Evolutionary conservation across 2,329 filamentous ascomycete species (phyloP).

Genomic region (Paraphoma sp.): DNA sequence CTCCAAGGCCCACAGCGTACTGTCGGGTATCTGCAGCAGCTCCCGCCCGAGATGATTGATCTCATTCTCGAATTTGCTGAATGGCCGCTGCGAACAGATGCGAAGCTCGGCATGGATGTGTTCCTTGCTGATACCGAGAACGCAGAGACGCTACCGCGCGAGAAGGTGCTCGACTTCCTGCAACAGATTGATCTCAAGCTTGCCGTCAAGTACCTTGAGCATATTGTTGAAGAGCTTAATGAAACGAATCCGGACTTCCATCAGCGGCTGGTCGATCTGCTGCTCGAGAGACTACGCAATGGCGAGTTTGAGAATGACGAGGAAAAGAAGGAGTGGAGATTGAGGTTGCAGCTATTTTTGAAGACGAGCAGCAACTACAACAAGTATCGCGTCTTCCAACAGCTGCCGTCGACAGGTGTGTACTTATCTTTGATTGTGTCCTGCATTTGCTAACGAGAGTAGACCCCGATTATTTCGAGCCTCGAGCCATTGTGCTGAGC

Average conservation of each 20-base stretch:
- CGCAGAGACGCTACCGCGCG: slow-evolving; percentile 84
- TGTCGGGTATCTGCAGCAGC: slow-evolving; percentile 85
- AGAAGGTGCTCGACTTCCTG: slow-evolving; percentile 77
- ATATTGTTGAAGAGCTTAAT: slow-evolving; percentile 85
- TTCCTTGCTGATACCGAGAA: slow-evolving; percentile 95
- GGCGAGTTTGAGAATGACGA: slow-evolving; percentile 43
- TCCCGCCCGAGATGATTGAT: slow-evolving; percentile 87
- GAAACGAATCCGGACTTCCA: slow-evolving; percentile 88
- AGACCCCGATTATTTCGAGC: slow-evolving; percentile 88
- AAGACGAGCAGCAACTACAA: slow-evolving; percentile 81
- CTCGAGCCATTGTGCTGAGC: slow-evolving; percentile 86
- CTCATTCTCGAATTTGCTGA: slow-evolving; percentile 89
- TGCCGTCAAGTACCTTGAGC: slow-evolving; percentile 84
- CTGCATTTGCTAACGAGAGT: slow-evolving; percentile 7
- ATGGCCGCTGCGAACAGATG: slow-evolving; percentile 80
- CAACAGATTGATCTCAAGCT: slow-evolving; percentile 71
- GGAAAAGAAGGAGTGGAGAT: slow-evolving; percentile 58
- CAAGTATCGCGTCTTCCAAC: slow-evolving; percentile 74
- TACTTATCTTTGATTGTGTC: slow-evolving; percentile 5
- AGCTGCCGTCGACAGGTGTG: slow-evolving; percentile 81
- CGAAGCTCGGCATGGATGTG: slow-evolving; percentile 84
- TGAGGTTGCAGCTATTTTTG: slow-evolving; percentile 76
- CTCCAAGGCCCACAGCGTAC: slow-evolving; percentile 85
- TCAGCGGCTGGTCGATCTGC: slow-evolving; percentile 78
- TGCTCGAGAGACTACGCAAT: slow-evolving; percentile 62